Conservation (phyloP, 2,329 filamentous ascomycete species). For the Paramyrothecium roridum region DNA sequence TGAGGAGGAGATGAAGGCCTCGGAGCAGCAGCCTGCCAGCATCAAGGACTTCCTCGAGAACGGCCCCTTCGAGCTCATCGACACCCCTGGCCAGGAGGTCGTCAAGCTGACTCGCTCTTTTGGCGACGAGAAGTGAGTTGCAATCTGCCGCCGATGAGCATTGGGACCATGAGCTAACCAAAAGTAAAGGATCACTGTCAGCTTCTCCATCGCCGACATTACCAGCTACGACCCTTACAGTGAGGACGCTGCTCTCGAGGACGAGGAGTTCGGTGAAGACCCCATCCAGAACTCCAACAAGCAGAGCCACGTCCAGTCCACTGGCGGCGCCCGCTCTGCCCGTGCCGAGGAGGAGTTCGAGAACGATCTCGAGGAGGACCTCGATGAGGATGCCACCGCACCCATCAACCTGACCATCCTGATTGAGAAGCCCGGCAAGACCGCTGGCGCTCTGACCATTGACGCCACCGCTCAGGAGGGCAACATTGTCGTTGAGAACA, state of each 20-base stretch:
- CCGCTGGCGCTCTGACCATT: constrained; percentile 72
- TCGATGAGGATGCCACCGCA: constrained; percentile 59
- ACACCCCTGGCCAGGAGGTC: constrained; percentile 81
- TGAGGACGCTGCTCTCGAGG: constrained; percentile 34
- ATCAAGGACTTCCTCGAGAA: constrained; percentile 88
- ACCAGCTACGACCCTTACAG: constrained; percentile 34
- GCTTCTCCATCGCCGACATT: constrained; percentile 40
- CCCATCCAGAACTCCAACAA: constrained; percentile 50
- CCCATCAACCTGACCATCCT: constrained; percentile 83
- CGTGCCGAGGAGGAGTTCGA: constrained; percentile 43
- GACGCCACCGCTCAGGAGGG: constrained; percentile 86
- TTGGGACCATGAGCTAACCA: constrained; percentile 6
- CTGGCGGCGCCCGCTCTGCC: constrained; percentile 44
- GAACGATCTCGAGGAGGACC: constrained; percentile 46
- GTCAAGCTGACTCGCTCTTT: constrained; percentile 80
- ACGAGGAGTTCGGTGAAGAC: constrained; percentile 35
- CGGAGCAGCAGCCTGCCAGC: constrained; percentile 68
- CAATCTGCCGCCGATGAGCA: neutral
- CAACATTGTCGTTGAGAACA: constrained; percentile 81
- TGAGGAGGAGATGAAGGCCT: constrained; percentile 76
- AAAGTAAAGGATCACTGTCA: constrained; percentile 35
- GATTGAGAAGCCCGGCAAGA: constrained; percentile 78
- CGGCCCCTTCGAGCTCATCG: constrained; percentile 78
- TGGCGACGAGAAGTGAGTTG: constrained; percentile 78
- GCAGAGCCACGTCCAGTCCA: constrained; percentile 53